Evolutionary conservation across 129 eudicot species (phyloP).

Genomic region (Glebionis coronaria): DNA sequence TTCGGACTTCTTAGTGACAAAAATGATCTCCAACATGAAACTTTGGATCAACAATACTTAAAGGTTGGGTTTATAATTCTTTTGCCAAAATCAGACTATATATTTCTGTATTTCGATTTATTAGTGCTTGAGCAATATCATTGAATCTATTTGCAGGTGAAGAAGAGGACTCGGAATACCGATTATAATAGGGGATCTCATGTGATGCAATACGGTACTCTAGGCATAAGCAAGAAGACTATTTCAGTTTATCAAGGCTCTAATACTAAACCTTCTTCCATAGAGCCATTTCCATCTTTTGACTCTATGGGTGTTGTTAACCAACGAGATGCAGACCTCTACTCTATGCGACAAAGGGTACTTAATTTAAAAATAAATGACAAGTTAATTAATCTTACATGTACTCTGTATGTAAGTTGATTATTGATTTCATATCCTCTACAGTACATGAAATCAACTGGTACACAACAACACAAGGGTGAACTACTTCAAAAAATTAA

Average conservation of each 20-base stretch:
- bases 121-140: neutral
- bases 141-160: constrained; percentile 33
- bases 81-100: neutral
- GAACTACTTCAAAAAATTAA: constrained; percentile 25
- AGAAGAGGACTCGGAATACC: constrained; percentile 25
- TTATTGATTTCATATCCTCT: neutral
- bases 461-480: neutral
- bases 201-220: constrained; percentile 54
- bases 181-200: constrained; percentile 33
- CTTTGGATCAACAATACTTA: constrained; percentile 60
- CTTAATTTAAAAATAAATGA: constrained; percentile 7
- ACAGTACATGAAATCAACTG: constrained; percentile 20
- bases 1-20: constrained; percentile 47
- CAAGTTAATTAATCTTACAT: neutral
- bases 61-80: constrained; percentile 33
- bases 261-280: constrained; percentile 39
- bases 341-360: constrained; percentile 62
- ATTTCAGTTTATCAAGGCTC: constrained; percentile 48
- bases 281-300: constrained; percentile 8
- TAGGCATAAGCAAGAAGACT: constrained; percentile 20
- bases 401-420: neutral
- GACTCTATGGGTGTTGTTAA: constrained; percentile 39
- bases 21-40: constrained; percentile 58
- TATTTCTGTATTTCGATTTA: neutral
- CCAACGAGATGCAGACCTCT: constrained; percentile 82